Evolutionary conservation across 1,284 basidiomycete genomes (phyloP), one percentile per base, ranked within the genome.

Genomic region (Cutaneotrichosporon sp.): DNA sequence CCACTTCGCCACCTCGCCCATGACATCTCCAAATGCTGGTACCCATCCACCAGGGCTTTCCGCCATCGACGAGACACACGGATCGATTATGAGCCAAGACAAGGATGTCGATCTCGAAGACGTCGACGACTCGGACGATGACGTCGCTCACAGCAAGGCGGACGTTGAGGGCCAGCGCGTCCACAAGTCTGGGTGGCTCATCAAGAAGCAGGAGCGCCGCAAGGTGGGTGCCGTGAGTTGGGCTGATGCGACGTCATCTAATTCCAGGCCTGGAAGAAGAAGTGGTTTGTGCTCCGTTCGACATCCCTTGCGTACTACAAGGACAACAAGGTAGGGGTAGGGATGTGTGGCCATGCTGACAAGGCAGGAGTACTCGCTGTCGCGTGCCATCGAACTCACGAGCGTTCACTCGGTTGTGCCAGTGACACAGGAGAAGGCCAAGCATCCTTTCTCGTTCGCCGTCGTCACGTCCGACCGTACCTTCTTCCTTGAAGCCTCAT

Each of bases 221-320:
- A 98, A 97, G 89, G 93, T 93, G 70, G 49, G 38, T n/a, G 53
- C 22, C 22, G 34, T 31, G 16, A 53, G 30, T 53, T 11, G 49
- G 49, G 8, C 49, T 9, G 26, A 51, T 30, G 49, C 22, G 9
- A 30, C 49, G 49, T 21, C 6, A 18, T 14, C 63, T 61, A 36
- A 55, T 64, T 22, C 16, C 58, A 62, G 65, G 49, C 50, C 16
- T 99, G 96, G 96, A 98, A 98, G 85, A 95, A 95, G 82, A 87
- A 96, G 42, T 99, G 96, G 96, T 99, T 98, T 72, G 97, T 99
- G 0, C 82, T 99, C 65, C 87, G 96, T 16, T 87, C 91, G 0
- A 90, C 90, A 18, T 92, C 95, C 78, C 83, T 99, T 57, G 93
- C 93, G 14, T 97, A 97, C 82, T 99, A 99, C 87, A 98, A 98